Conservation (phyloP, 1,139 yeast species). For the Scheffersomyces titani region DNA sequence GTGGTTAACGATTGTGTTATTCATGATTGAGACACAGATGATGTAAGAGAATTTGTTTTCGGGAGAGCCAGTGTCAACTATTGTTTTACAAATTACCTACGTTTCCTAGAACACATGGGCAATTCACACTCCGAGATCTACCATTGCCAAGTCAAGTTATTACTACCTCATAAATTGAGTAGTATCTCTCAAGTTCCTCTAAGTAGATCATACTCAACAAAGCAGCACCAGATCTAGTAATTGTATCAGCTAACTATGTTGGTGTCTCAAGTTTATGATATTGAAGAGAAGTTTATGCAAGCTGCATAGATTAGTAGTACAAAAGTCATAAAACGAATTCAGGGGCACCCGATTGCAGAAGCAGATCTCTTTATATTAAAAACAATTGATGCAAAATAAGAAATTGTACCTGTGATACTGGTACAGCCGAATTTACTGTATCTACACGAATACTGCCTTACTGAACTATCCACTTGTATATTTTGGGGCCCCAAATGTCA, state of each 20-base stretch:
- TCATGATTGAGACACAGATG: no score
- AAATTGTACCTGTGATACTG: background rate
- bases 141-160: no score
- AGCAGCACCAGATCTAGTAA: background rate
- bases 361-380: background rate
- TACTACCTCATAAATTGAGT: no score
- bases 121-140: no score
- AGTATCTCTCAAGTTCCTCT: no score
- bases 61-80: no score
- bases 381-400: background rate
- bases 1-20: no score
- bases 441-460: background rate
- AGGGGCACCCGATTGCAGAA: background rate
- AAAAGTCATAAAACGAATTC: background rate
- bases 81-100: no score
- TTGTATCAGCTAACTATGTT: background rate
- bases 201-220: background rate
- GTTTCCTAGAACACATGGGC: no score
- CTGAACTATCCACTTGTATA: no score
- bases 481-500: no score
- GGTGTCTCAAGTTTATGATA: background rate
- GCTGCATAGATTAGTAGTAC: background rate
- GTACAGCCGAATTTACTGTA: background rate
- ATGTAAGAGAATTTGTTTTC: no score
- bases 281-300: background rate